Conservation (phyloP, 2,329 filamentous ascomycete genomes). For the Macroventuria anomochaeta region DNA sequence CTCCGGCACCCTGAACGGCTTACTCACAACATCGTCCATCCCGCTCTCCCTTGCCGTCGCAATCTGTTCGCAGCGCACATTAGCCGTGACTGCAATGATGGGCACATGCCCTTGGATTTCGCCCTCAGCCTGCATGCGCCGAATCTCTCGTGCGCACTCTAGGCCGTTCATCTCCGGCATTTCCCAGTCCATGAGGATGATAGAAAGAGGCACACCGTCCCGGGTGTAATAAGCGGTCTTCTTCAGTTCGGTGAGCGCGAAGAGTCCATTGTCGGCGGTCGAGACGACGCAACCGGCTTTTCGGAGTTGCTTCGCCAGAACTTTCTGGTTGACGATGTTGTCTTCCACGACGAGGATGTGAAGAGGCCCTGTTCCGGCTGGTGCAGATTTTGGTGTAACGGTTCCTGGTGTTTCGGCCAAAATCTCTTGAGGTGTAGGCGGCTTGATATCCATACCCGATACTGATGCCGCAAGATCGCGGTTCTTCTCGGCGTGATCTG, state of each 20-base stretch:
- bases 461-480: slow-evolving; percentile 17
- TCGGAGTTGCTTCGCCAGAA: slow-evolving; percentile 42
- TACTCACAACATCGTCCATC: slow-evolving; percentile 47
- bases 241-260: slow-evolving; percentile 35
- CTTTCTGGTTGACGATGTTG: slow-evolving; percentile 48
- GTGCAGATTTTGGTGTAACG: not conserved
- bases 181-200: slow-evolving; percentile 48
- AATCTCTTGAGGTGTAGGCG: slow-evolving; percentile 2
- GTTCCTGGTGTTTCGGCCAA: not conserved
- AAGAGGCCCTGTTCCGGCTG: slow-evolving; percentile 12
- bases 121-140: slow-evolving; percentile 35
- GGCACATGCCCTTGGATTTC: slow-evolving; percentile 38
- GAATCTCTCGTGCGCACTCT: slow-evolving; percentile 41
- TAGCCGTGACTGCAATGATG: slow-evolving; percentile 48
- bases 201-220: slow-evolving; percentile 29
- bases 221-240: slow-evolving; percentile 25
- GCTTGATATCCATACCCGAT: slow-evolving; percentile 2
- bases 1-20: slow-evolving; percentile 45
- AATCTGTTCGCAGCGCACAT: slow-evolving; percentile 45
- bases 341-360: slow-evolving; percentile 47
- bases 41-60: slow-evolving; percentile 38
- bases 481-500: slow-evolving; percentile 15
- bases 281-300: slow-evolving; percentile 38
- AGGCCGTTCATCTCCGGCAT: slow-evolving; percentile 51
- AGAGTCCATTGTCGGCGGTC: slow-evolving; percentile 44